Base-by-base conservation (phyloP, 208 protist species). In the Phytomonas sp. region DNA sequence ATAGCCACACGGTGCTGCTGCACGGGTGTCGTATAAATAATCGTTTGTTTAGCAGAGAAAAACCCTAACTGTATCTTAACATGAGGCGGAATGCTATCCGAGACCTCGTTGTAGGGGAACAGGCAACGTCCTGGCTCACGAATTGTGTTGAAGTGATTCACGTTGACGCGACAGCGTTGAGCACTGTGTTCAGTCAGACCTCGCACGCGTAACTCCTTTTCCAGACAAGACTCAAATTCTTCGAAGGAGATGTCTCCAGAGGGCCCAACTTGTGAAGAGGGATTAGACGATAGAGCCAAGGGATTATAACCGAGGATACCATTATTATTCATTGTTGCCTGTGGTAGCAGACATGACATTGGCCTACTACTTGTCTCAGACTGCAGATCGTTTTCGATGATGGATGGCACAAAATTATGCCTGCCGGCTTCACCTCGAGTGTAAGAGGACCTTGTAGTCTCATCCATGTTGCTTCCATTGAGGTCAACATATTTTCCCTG, bases 61-160 rank as follows among this genome's bases (percentile, higher is more conserved):
- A 96, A 94, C 51, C 85, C 85, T 26, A 96, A 79, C 67, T 94
- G 91, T 31, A 96, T 76, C 68, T 77, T 85, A 26, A 67, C 80
- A 51, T 91, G 78, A 20, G 83, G 71, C 32, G 85, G 78, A 31
- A 88, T 72, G 53, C 62, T 61, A 9, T 61, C 66, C 4, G 60
- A 29, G 33, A 80, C 64, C 74, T 93, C 83, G 20, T 71, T 74
- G 0, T 82, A 79, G 31, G 91, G 88, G 59, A 78, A 82, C 26
- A 96, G 75, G 68, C 91, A 96, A 62, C 87, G 81, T 31, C 91
- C 91, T 4, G 80, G 78, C 75, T 96, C 91, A 13, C 88, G 79
- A 34, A 90, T 83, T 9, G 84, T 93, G 51, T 77, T 83, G 74
- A 86, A 93, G 62, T 83, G 75, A 56, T 91, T 81, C 8, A 89